Base-by-base conservation (phyloP, 2,329 filamentous ascomycete species). In the Atkinsonella texensis region DNA sequence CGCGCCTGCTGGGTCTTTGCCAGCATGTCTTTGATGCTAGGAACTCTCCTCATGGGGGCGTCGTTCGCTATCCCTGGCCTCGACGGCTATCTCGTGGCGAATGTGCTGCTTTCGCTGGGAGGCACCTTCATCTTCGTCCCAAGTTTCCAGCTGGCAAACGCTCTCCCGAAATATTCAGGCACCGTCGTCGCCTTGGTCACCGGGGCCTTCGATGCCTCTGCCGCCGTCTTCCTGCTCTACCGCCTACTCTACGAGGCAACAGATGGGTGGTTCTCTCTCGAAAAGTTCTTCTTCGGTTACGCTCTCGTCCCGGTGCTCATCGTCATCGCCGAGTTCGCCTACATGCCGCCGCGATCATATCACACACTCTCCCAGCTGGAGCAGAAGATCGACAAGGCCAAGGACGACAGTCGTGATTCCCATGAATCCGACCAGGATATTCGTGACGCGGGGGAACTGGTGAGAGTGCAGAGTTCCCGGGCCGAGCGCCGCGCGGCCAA, bases 111-210 rank as follows among this genome's bases (percentile, higher is more conserved):
- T 8, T 85, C 87, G 0, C 74, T 91, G 1, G 88, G 87, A 18
- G 88, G 87, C 28, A 0, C 85, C 2, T 90, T 89, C 60, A 79
- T 87, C 49, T 93, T 89, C 66, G 87, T 93, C 52, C 83, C 86
- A 9, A 86, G 84, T 3, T 91, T 91, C 66, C 87, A 93, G 63
- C 77, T 93, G 40, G 89, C 86, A 40, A 93, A 93, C 65, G 83
- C 87, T 2, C 91, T 94, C 62, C 87, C 87, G 1, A 76, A 76
- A 48, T 77, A 84, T 61, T 86, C 86, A 1, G 87, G 87, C 1
- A 70, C 88, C n/a, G 88, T 94, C 56, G 72, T 94, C 9, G 87
- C 88, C 2, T 74, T 89, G 35, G 69, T 94, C 49, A 91, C 87
- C 0, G 87, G 87, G 6, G 86, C 87, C 4, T 94, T 93, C 63